Percentiles rank a stretch among this genome's conserved stretches.
These are phyloP conservation scores for Fusarium euwallaceae DNA, from an alignment of 2,329 filamentous ascomycete species.

Conservation along the genomic window DNA sequence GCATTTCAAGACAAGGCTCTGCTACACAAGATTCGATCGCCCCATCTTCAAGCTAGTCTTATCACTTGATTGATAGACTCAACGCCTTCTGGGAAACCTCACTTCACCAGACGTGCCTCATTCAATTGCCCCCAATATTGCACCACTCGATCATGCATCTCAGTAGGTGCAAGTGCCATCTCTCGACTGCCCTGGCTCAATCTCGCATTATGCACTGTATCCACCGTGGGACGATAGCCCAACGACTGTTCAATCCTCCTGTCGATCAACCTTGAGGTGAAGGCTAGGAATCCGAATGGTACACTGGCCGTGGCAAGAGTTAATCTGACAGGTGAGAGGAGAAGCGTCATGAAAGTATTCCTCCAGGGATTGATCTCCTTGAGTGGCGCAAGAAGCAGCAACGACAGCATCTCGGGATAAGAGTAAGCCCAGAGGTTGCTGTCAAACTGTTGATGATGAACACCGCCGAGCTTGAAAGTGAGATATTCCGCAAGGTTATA, in stretches of 20 bases:
- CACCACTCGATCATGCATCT: background rate
- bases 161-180: background rate
- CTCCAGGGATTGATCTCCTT: background rate
- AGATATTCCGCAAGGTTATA: background rate
- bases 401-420: background rate
- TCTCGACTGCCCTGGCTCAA: background rate
- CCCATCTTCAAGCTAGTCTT: background rate
- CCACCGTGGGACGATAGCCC: background rate
- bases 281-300: background rate
- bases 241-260: background rate
- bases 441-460: conserved; percentile 5
- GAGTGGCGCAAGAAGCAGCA: background rate
- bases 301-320: background rate
- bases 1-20: background rate
- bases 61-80: background rate
- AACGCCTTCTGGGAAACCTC: background rate
- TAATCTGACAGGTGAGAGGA: background rate
- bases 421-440: conserved; percentile 2
- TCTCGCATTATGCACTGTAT: background rate
- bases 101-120: background rate
- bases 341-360: background rate
- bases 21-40: too few species aligned
- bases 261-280: background rate
- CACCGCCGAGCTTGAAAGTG: background rate
- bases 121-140: background rate